Percentiles rank a stretch among this genome's conserved stretches.
Conservation (phyloP, 345 rosid species). For the Luvunga scandens region DNA sequence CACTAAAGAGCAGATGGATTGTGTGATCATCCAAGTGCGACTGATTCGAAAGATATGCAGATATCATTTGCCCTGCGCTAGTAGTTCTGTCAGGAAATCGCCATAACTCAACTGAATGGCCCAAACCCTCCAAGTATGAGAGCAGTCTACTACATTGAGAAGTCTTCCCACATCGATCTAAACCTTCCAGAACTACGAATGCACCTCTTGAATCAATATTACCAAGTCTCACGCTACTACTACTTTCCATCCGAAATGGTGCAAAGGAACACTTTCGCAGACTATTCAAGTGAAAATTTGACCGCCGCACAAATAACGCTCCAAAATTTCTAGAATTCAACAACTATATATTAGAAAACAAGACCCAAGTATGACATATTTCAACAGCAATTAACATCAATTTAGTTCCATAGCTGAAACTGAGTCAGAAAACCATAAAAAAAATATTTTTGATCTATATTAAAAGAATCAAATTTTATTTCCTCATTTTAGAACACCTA, state of each 20-base stretch:
- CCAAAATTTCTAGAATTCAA: conserved; percentile 36
- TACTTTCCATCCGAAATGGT: conserved; percentile 44
- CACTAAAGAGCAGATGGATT: conserved; percentile 89
- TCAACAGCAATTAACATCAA: not conserved
- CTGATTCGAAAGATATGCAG: conserved; percentile 69
- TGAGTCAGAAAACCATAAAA: not conserved
- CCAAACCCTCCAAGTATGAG: conserved; percentile 63
- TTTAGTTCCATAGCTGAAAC: not conserved
- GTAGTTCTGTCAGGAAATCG: conserved; percentile 85
- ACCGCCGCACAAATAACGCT: conserved; percentile 28
- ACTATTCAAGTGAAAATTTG: conserved; percentile 21
- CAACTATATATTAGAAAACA: conserved; percentile 1
- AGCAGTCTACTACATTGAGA: conserved; percentile 60
- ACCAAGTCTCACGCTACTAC: conserved; percentile 15
- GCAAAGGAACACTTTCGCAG: conserved; percentile 24
- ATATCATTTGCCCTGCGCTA: conserved; percentile 78
- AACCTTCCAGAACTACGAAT: conserved; percentile 82
- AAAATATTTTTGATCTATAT: not conserved
- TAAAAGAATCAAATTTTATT: not conserved
- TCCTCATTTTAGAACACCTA: not conserved
- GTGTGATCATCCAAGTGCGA: conserved; percentile 83
- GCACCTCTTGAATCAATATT: conserved; percentile 64
- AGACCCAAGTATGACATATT: not conserved
- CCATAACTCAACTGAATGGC: conserved; percentile 76
- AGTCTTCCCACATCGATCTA: conserved; percentile 91